Evolutionary conservation across 1,284 basidiomycete genomes (phyloP), one percentile per base, ranked within the genome.

Genomic region (Moesziomyces globuligerus): DNA sequence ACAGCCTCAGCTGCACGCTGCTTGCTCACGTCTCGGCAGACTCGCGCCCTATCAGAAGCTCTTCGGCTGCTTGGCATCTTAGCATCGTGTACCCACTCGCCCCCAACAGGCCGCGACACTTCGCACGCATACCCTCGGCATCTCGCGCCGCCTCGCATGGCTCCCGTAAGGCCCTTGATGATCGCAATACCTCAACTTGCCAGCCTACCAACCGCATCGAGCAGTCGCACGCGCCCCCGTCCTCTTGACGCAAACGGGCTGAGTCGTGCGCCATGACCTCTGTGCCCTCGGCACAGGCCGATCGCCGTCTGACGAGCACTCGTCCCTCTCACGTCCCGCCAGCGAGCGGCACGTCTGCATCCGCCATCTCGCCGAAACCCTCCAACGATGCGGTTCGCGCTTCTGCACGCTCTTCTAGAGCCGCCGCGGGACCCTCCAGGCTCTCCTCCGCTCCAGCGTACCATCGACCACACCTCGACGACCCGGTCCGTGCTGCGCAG

Each of bases 401-500:
- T 13, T 48, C 29, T 23, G 4, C 7, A 2, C 37, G 21, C 44
- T 37, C 1, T 11, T 28, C 17, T 9, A 50, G 38, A 18, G 18
- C 51, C 1, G 26, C 39, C 23, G 51, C 56, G 21, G 48, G 51
- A 3, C 52, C 62, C n/a, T 66, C 62, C 18, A 40, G 44, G 18
- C 10, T 10, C 5, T 10, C 39, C 5, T 24, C 37, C 7, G 28
- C 38, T 13, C 39, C 24, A n/a, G 11, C 34, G 1, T 6, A 42
- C 15, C 49, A 38, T 18, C 46, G 51, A 7, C 7, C 21, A 9
- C 47, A 36, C 8, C 45, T 48, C n/a, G 36, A 52, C 44, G 52
- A 60, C 45, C 56, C 70, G 9, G 60, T 68, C 25, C 48, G 59
- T 7, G 53, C 56, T 18, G 59, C 65, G 15, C 70, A 72, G 26